A percentile compares a stretch with the other conserved stretches of the same genome.
phyloP scores from a whole-genome alignment of 2,329 filamentous ascomycete species.

The Remersonia thermophila region DNA sequence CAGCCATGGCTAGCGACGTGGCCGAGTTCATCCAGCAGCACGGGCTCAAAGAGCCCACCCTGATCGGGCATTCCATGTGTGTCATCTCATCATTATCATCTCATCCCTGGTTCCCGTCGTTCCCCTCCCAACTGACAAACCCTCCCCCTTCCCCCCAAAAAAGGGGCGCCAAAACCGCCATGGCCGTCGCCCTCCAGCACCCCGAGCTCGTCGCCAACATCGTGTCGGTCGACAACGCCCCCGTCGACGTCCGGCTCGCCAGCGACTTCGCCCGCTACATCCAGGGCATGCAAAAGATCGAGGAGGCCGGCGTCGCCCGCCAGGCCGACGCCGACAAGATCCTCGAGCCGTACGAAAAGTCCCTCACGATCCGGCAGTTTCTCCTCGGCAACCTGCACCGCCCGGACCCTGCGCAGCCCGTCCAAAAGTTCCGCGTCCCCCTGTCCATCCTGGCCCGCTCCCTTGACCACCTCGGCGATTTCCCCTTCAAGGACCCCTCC shows the following conservation, averaged over 20 bases:
- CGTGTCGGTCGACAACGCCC: slow-evolving; percentile 84
- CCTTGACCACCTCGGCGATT: slow-evolving; percentile 70
- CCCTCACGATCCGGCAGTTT: slow-evolving; percentile 74
- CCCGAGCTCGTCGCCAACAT: slow-evolving; percentile 58
- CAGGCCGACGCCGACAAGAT: slow-evolving; percentile 73
- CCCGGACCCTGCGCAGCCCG: slow-evolving; percentile 27
- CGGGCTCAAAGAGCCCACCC: slow-evolving; percentile 52
- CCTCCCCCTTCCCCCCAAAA: not conserved
- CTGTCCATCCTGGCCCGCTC: slow-evolving; percentile 55
- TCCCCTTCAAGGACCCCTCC: slow-evolving; percentile 70
- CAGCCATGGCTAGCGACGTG: slow-evolving; percentile 71
- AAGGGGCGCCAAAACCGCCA: slow-evolving; percentile 88
- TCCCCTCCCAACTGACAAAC: not conserved
- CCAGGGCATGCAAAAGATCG: slow-evolving; percentile 71
- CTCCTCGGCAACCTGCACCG: slow-evolving; percentile 74
- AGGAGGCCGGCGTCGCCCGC: slow-evolving; percentile 52
- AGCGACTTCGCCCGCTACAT: slow-evolving; percentile 71
- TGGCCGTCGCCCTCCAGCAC: slow-evolving; percentile 66
- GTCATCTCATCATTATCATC: slow-evolving; percentile 14
- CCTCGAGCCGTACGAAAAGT: slow-evolving; percentile 60
- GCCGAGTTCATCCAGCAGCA: slow-evolving; percentile 64
- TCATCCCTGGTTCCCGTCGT: too few species aligned
- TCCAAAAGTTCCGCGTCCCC: slow-evolving; percentile 67
- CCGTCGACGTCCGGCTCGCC: slow-evolving; percentile 64
- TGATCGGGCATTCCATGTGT: slow-evolving; percentile 92